phyloP scores from a whole-genome alignment of 306 rosid genomes.

The Quercus bicolor region DNA sequence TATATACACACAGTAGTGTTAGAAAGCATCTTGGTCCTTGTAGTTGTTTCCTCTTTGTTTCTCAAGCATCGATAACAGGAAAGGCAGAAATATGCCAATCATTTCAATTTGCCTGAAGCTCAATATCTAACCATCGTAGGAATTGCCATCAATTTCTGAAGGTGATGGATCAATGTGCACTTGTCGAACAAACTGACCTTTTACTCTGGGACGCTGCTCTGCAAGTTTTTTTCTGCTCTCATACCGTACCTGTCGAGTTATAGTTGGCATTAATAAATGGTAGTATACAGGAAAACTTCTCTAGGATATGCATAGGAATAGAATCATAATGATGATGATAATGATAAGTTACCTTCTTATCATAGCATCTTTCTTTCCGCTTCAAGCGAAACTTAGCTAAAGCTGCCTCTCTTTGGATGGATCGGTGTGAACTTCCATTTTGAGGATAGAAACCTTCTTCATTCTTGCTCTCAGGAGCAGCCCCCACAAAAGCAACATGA shows the following conservation, averaged over 20 bases:
- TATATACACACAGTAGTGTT: background rate
- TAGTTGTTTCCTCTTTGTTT: slow-evolving; percentile 10
- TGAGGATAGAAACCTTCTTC: slow-evolving; percentile 48
- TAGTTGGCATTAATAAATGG: slow-evolving; percentile 20
- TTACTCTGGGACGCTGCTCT: slow-evolving; percentile 94
- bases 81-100: slow-evolving; percentile 18
- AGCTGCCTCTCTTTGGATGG: slow-evolving; percentile 78
- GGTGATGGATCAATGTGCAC: slow-evolving; percentile 32
- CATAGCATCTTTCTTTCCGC: slow-evolving; percentile 92
- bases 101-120: slow-evolving; percentile 20
- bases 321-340: background rate
- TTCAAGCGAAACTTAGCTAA: slow-evolving; percentile 85
- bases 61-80: slow-evolving; percentile 23
- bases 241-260: slow-evolving; percentile 68
- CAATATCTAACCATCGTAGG: slow-evolving; percentile 27
- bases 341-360: slow-evolving; percentile 65
- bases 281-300: slow-evolving; percentile 2
- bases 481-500: slow-evolving; percentile 34
- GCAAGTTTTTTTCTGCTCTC: slow-evolving; percentile 99
- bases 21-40: slow-evolving; percentile 34
- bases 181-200: slow-evolving; percentile 96
- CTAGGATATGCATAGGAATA: background rate
- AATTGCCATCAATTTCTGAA: slow-evolving; percentile 35
- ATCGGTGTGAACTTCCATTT: slow-evolving; percentile 44
- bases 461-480: slow-evolving; percentile 56